Evolutionary conservation across 495 filamentous ascomycete genomes (phyloP), one percentile per base, ranked within the genome.

Genomic region (Penicillium canescens): DNA sequence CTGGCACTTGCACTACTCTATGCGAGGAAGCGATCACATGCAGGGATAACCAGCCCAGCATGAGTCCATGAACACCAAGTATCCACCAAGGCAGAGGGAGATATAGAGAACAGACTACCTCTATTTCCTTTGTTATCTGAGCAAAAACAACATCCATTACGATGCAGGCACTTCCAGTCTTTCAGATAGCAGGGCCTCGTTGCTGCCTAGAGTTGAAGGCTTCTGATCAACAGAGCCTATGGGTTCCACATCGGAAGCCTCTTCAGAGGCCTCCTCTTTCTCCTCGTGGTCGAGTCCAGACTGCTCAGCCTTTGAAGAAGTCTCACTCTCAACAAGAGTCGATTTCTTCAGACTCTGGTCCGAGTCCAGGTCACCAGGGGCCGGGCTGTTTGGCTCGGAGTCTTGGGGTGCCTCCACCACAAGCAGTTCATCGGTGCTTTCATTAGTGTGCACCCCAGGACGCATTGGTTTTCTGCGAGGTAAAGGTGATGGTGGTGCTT

Each of bases 351-450:
- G 42, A 10, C 23, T 24, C 6, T 41, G 50, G 10, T 65, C 59
- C 6, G 60, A 51, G 11, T 66, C 54, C 7, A 67, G 16, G 14
- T 74, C 68, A 7, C 63, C 67, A 4, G 57, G 53, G 2, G 47
- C 68, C 2, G 80, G 80, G 49, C 78, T 81, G 31, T 75, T 69
- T 6, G 80, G 76, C n/a, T 68, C 68, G 10, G 77, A 81, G 40
- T 82, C 78, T 8, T 64, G 57, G n/a, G 77, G 80, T 9, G 79
- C 78, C 54, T 78, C 65, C 9, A 83, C 75, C 31, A 83, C 75
- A 2, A 83, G 69, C 9, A 82, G 21, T 20, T 78, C 77, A 28
- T 77, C 77, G 6, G 55, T 37, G 4, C 42, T 52, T 36, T 41
- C 46, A 4, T 58, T 54, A 13, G 46, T 49, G n/a, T 57, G 56